Percentiles rank a stretch among this genome's conserved stretches.
phyloP scores from a whole-genome alignment of 805 yeast species.

The Naumovozyma baii region DNA sequence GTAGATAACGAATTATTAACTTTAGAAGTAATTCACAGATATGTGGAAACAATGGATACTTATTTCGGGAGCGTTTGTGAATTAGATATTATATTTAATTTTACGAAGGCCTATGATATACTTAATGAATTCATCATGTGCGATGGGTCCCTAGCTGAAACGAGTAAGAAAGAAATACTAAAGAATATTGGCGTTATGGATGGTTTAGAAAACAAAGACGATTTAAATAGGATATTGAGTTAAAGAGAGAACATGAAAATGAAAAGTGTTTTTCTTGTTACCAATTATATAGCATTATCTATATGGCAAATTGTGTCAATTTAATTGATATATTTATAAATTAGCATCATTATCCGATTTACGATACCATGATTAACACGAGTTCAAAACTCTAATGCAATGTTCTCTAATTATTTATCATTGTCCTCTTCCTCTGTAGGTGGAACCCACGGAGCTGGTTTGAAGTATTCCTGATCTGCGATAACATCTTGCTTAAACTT shows the following conservation, averaged over 20 bases:
- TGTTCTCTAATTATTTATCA: constrained; percentile 1
- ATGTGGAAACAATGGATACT: constrained; percentile 94
- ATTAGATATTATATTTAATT: constrained; percentile 90
- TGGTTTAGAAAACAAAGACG: constrained; percentile 72
- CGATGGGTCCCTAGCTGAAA: constrained; percentile 82
- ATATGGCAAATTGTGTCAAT: too few relatives aligned
- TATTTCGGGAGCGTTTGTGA: constrained; percentile 95
- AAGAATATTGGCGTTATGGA: constrained; percentile 76
- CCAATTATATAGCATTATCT: too few relatives aligned
- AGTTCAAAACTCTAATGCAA: too few relatives aligned
- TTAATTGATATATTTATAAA: too few relatives aligned
- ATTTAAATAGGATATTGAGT: constrained; percentile 36
- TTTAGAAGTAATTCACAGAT: constrained; percentile 80
- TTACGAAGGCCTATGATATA: constrained; percentile 85
- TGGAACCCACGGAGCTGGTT: constrained; percentile 62
- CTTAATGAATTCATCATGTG: constrained; percentile 74
- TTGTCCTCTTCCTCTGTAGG: constrained; percentile 32
- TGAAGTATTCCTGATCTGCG: constrained; percentile 58
- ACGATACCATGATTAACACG: too few relatives aligned
- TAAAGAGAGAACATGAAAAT: constrained; percentile 7
- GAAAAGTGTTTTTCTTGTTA: too few relatives aligned
- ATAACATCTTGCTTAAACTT: constrained; percentile 37
- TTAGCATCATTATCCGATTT: too few relatives aligned
- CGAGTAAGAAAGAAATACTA: constrained; percentile 70
- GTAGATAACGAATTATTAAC: constrained; percentile 74